Conservation (phyloP, 805 yeast species). For the Danielia reshetovae region DNA sequence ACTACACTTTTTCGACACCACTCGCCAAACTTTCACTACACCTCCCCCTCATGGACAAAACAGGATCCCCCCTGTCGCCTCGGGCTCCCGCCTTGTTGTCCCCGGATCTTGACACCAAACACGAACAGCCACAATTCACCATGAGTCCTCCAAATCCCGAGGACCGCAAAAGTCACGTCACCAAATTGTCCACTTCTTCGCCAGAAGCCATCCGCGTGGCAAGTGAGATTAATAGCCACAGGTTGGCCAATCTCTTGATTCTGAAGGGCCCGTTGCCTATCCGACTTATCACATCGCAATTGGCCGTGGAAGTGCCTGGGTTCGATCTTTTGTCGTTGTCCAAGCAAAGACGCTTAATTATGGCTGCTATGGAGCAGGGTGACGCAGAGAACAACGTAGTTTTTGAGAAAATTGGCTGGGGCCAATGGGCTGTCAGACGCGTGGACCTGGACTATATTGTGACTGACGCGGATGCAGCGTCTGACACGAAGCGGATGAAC, state of each 20-base stretch:
- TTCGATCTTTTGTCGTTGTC: constrained; percentile 79
- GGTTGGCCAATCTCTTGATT: constrained; percentile 64
- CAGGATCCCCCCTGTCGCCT: too few relatives aligned
- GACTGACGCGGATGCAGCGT: constrained; percentile 34
- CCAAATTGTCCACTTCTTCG: constrained; percentile 62
- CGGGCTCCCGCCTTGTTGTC: too few relatives aligned
- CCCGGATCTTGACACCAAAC: too few relatives aligned
- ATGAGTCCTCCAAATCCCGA: too few relatives aligned
- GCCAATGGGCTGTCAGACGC: constrained; percentile 85
- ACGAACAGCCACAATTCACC: too few relatives aligned
- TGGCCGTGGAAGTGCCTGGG: constrained; percentile 69
- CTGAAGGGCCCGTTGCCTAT: constrained; percentile 86
- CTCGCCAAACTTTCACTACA: too few relatives aligned
- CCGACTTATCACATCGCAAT: constrained; percentile 78
- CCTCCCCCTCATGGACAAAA: too few relatives aligned
- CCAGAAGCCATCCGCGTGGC: constrained; percentile 90
- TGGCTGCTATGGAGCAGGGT: constrained; percentile 80
- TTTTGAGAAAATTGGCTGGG: constrained; percentile 96
- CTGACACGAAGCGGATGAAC: constrained; percentile 22
- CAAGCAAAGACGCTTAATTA: constrained; percentile 84
- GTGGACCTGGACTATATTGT: constrained; percentile 43
- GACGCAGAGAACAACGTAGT: constrained; percentile 57
- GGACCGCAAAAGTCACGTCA: neutral
- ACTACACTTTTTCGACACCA: too few relatives aligned
- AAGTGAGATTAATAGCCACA: constrained; percentile 73